A percentile compares a stretch with the other conserved stretches of the same genome.
Conservation (phyloP, 805 yeast genomes). For the Jamesozyma lodderae region DNA sequence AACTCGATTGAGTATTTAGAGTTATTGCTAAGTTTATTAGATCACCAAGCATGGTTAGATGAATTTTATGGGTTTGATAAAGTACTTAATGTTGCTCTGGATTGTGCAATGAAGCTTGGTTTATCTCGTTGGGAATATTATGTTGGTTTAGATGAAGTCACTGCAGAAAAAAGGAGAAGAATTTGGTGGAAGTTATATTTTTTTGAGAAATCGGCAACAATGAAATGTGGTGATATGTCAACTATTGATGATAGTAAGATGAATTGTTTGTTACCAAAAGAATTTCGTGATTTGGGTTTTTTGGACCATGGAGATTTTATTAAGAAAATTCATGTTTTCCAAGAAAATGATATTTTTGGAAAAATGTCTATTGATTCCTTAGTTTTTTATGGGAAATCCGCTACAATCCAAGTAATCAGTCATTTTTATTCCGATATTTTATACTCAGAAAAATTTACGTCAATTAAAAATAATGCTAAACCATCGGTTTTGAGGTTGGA, state of each 20-base stretch:
- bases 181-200: constrained; percentile 27
- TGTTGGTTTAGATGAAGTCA: constrained; percentile 24
- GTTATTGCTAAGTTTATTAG: constrained; percentile 18
- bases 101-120: constrained; percentile 22
- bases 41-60: constrained; percentile 22
- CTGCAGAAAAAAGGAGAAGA: constrained; percentile 24
- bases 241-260: constrained; percentile 15
- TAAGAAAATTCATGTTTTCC: constrained; percentile 6
- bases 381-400: constrained; percentile 17
- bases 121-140: constrained; percentile 29
- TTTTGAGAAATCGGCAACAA: constrained; percentile 20
- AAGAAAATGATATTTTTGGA: constrained; percentile 7
- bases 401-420: constrained; percentile 10
- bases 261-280: constrained; percentile 22
- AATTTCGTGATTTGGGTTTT: constrained; percentile 20
- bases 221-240: constrained; percentile 17
- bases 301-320: constrained; percentile 17
- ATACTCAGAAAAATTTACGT: constrained; percentile 20
- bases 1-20: constrained; percentile 19
- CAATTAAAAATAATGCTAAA: constrained; percentile 20
- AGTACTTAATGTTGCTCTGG: constrained; percentile 19
- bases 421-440: constrained; percentile 19
- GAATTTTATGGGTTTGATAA: constrained; percentile 22
- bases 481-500: constrained; percentile 12
- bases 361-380: constrained; percentile 10